These are phyloP conservation scores for Coprinellus micaceus DNA, from an alignment of 768 basidiomycete genomes.

Conservation along the genomic window DNA sequence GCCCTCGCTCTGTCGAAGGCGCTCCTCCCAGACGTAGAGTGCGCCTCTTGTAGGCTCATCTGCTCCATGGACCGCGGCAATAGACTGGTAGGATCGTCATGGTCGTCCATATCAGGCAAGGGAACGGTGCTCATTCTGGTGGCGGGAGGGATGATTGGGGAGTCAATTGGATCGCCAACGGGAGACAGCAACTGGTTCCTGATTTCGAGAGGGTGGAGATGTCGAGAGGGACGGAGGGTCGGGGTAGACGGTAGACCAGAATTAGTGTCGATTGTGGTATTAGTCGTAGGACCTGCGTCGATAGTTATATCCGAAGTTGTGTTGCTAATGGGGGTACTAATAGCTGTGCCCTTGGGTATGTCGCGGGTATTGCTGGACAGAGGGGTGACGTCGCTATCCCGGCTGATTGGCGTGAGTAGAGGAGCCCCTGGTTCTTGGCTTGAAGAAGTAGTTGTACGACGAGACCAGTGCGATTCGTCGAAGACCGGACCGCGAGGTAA, in stretches of 20 bases:
- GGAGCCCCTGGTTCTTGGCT: neutral
- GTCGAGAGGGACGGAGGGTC: neutral
- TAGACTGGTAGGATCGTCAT: slow-evolving; percentile 11
- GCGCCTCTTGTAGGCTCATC: slow-evolving; percentile 8
- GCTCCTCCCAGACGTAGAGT: slow-evolving; percentile 5
- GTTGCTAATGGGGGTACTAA: neutral
- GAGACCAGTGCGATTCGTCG: neutral
- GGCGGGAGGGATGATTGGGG: slow-evolving; percentile 24
- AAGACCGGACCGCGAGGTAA: neutral
- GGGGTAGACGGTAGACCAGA: neutral
- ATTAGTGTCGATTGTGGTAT: slow-evolving; percentile 3
- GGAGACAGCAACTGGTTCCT: slow-evolving; percentile 6
- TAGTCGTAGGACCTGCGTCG: slow-evolving; percentile 8
- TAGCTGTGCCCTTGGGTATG: neutral
- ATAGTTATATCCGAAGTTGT: neutral
- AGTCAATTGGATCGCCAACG: slow-evolving; percentile 7
- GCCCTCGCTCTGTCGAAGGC: slow-evolving; percentile 2
- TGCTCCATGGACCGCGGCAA: slow-evolving; percentile 12
- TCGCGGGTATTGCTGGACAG: neutral
- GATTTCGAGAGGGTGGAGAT: slow-evolving; percentile 5
- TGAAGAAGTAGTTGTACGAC: neutral
- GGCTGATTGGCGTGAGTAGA: neutral
- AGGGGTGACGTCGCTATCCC: neutral
- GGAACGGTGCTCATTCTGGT: slow-evolving; percentile 32
- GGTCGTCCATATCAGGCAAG: slow-evolving; percentile 25